These are phyloP conservation scores for Moesziomyces sp. DNA, from an alignment of 1,284 basidiomycete genomes.

Conservation along the genomic window DNA sequence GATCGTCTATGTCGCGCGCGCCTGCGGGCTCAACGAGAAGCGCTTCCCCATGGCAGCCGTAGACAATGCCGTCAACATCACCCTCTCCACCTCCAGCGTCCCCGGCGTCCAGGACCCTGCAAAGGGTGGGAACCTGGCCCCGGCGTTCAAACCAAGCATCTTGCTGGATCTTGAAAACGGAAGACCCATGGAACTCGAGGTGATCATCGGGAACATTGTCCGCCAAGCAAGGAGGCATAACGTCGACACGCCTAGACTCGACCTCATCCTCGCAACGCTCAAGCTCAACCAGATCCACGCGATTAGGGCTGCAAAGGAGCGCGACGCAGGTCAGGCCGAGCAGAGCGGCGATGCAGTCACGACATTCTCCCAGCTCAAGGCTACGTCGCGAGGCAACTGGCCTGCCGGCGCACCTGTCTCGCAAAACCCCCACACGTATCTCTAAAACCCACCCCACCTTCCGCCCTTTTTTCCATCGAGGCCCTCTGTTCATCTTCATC, in stretches of 20 bases:
- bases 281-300: constrained; percentile 52
- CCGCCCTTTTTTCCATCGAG: too few species aligned
- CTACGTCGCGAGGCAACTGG: constrained; percentile 38
- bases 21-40: constrained; percentile 53
- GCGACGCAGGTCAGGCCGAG: not conserved
- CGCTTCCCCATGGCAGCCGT: constrained; percentile 45
- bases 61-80: constrained; percentile 52
- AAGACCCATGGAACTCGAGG: constrained; percentile 61
- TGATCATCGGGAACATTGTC: constrained; percentile 55
- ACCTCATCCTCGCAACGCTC: constrained; percentile 55
- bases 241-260: constrained; percentile 59
- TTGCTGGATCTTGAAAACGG: constrained; percentile 59
- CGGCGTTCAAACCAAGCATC: constrained; percentile 60
- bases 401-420: constrained; percentile 39
- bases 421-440: constrained; percentile 9
- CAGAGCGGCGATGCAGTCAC: not conserved
- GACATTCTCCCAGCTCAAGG: constrained; percentile 18
- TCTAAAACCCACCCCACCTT: constrained; percentile 1
- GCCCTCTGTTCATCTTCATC: not conserved
- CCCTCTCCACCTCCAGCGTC: constrained; percentile 25
- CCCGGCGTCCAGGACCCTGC: not conserved
- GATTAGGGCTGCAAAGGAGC: constrained; percentile 8
- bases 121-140: constrained; percentile 14
- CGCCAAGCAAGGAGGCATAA: constrained; percentile 32
- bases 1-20: constrained; percentile 68